Evolutionary conservation across 306 rosid genomes (phyloP).

Genomic region (Medicago arabica): DNA sequence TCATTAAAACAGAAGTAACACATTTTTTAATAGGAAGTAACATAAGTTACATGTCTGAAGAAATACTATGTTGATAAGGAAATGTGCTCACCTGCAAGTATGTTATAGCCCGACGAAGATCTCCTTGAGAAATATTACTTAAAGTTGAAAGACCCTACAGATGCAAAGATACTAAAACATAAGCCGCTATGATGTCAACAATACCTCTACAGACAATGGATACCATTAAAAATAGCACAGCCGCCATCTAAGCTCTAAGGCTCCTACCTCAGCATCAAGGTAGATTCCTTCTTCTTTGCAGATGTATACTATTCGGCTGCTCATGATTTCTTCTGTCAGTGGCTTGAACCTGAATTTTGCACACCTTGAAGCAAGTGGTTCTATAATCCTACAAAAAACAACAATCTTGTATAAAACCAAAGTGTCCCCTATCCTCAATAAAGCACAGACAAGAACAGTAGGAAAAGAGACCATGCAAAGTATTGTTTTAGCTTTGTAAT

Average conservation of each 20-base stretch:
- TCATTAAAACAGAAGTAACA: not conserved
- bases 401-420: conserved; percentile 32
- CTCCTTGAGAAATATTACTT: conserved; percentile 92
- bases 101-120: conserved; percentile 95
- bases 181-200: conserved; percentile 15
- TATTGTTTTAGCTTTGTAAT: conserved; percentile 12
- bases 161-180: conserved; percentile 33
- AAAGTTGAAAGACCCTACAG: conserved; percentile 79
- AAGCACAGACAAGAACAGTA: conserved; percentile 4
- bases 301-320: conserved; percentile 69
- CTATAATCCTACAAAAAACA: conserved; percentile 75
- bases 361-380: conserved; percentile 97
- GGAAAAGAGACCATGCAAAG: not conserved
- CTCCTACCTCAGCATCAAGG: conserved; percentile 81
- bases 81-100: conserved; percentile 76
- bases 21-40: not conserved
- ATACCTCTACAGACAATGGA: conserved; percentile 22
- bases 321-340: conserved; percentile 88
- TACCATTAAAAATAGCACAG: conserved; percentile 20
- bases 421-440: conserved; percentile 11
- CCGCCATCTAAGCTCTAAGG: not conserved
- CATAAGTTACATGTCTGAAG: conserved; percentile 5
- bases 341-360: conserved; percentile 99
- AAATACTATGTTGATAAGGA: conserved; percentile 2
- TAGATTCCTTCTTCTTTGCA: conserved; percentile 81